phyloP scores from a whole-genome alignment of 306 rosid species.

The Dryas drummondii region DNA sequence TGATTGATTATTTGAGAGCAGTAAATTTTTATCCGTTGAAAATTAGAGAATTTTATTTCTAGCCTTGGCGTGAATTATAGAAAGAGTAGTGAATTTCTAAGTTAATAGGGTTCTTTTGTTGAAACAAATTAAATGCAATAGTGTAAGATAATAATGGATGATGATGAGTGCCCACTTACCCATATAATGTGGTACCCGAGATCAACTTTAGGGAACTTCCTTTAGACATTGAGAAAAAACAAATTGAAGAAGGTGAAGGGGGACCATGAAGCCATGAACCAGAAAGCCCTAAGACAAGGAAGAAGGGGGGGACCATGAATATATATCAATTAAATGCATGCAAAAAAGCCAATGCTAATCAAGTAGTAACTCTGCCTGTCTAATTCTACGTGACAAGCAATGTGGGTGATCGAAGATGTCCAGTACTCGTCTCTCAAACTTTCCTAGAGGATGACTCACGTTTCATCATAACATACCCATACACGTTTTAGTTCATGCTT shows the following conservation, averaged over 20 bases:
- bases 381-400: constrained; percentile 28
- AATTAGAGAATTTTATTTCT: no score
- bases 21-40: no score
- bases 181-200: not conserved
- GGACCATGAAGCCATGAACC: constrained; percentile 29
- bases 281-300: constrained; percentile 38
- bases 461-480: constrained; percentile 11
- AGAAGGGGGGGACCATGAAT: constrained; percentile 39
- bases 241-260: constrained; percentile 19
- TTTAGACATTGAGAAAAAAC: constrained; percentile 6
- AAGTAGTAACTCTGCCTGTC: constrained; percentile 14
- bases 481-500: not conserved
- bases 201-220: constrained; percentile 12
- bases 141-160: constrained; percentile 1
- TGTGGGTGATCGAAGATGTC: constrained; percentile 27
- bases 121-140: not conserved
- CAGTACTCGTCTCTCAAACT: not conserved
- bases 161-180: constrained; percentile 18
- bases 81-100: not conserved
- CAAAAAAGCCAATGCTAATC: constrained; percentile 24
- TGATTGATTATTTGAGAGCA: no score
- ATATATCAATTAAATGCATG: constrained; percentile 13
- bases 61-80: no score
- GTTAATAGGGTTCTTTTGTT: not conserved
- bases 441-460: constrained; percentile 1